phyloP scores from a whole-genome alignment of 495 filamentous ascomycete species.

The Glonium stellatum region DNA sequence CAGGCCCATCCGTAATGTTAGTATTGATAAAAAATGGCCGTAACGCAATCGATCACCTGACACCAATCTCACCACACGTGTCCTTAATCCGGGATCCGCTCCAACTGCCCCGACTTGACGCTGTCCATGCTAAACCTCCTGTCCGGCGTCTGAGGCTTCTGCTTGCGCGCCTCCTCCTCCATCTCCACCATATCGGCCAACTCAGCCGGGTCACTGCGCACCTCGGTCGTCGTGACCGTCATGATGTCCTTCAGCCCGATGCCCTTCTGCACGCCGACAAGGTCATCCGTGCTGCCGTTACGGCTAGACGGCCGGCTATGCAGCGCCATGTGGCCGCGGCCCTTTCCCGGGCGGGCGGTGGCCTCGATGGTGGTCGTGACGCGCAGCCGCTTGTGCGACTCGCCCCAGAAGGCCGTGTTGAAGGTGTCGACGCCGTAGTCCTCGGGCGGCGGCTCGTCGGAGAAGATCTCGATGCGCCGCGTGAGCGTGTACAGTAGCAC shows the following conservation, averaged over 20 bases:
- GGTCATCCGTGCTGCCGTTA: constrained; percentile 19
- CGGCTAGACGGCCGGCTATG: neutral
- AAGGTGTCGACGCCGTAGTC: constrained; percentile 27
- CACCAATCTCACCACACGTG: too few species aligned
- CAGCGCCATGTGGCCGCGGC: neutral
- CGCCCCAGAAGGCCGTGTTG: constrained; percentile 20
- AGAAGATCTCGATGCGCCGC: constrained; percentile 40
- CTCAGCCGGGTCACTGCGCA: constrained; percentile 21
- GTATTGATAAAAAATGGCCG: too few species aligned
- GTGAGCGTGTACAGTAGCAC: constrained; percentile 67
- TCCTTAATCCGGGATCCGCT: constrained; percentile 19
- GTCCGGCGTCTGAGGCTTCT: constrained; percentile 14
- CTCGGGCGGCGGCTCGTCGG: constrained; percentile 25
- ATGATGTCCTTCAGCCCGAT: constrained; percentile 20
- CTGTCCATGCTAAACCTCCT: constrained; percentile 24
- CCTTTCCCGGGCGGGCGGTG: neutral
- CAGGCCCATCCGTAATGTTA: too few species aligned
- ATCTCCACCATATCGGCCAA: constrained; percentile 19
- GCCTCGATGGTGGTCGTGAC: constrained; percentile 19
- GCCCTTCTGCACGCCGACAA: constrained; percentile 7
- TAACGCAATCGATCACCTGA: too few species aligned
- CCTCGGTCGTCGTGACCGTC: constrained; percentile 21
- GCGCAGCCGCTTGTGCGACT: constrained; percentile 19
- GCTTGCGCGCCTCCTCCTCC: constrained; percentile 13
- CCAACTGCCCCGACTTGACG: constrained; percentile 19